These are phyloP conservation scores for Blastomyces silverae DNA, from an alignment of 2,329 filamentous ascomycete genomes.

Conservation along the genomic window DNA sequence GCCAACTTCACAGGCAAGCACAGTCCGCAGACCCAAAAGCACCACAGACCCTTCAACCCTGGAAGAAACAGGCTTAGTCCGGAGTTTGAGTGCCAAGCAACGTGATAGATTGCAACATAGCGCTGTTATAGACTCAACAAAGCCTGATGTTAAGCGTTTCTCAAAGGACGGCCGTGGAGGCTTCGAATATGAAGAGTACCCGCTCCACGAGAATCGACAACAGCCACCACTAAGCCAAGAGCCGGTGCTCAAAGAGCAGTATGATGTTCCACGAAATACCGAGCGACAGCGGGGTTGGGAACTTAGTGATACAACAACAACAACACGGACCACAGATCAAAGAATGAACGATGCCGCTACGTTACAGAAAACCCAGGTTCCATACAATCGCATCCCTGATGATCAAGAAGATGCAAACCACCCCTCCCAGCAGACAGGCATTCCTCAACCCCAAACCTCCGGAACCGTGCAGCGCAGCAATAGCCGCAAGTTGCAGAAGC, in stretches of 20 bases:
- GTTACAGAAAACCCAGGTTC: not conserved
- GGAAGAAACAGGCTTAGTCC: constrained; percentile 19
- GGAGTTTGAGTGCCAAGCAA: constrained; percentile 18
- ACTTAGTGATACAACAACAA: constrained; percentile 1
- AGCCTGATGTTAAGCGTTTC: constrained; percentile 19
- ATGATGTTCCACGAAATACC: not conserved
- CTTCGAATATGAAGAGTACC: constrained; percentile 18
- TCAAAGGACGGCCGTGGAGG: constrained; percentile 18
- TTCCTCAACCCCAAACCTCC: not conserved
- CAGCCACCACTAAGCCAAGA: not conserved
- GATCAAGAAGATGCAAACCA: not conserved
- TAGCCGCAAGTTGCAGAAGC: constrained; percentile 21
- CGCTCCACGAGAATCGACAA: not conserved
- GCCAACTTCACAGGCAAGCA: constrained; percentile 16
- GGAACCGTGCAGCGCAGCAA: constrained; percentile 18
- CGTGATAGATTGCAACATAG: constrained; percentile 19
- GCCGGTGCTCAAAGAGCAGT: not conserved
- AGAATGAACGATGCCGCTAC: constrained; percentile 9
- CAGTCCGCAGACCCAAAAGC: constrained; percentile 7
- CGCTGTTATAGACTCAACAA: constrained; percentile 21
- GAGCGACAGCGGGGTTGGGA: not conserved
- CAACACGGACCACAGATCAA: constrained; percentile 1
- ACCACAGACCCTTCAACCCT: constrained; percentile 13
- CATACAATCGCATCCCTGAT: constrained; percentile 13
- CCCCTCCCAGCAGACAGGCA: not conserved